Base-by-base conservation (phyloP, 2,329 filamentous ascomycete genomes). In the Penicillium sp. region DNA sequence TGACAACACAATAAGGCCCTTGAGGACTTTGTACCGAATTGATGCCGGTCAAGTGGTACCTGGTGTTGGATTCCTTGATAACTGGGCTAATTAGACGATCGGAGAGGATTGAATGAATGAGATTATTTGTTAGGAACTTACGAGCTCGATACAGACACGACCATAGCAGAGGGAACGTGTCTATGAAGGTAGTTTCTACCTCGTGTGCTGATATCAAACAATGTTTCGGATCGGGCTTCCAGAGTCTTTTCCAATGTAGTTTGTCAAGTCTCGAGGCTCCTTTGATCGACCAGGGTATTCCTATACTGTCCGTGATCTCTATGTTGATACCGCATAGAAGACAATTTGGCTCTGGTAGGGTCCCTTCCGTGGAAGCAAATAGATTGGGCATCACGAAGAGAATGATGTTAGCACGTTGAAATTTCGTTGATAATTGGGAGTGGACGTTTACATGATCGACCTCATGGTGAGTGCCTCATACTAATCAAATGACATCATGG, bases 141-240 rank as follows among this genome's bases (percentile, higher is more conserved):
- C 46, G 55, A n/a, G 55, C 53, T 48, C 53, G 55, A 53, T 34
- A 55, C n/a, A 50, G 34, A 40, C 27, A 48, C 31, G 40, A 48
- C 45, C 55, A 55, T 44, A 55, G 24, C 7, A 4, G 32, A 24
- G 48, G 55, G 14, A 39, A 50, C n/a, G 45, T 50, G 7, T n/a
- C 7, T 6, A 53, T 18, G n/a, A 39, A 16, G 29, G 21, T 24
- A 1, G 50, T 18, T 38, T 55, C 55, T 11, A 45, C 42, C 21
- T 58, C 39, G 22, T 18, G 13, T n/a, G 53, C 49, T 22, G 53
- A 40, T 22, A 58, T 42, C 32, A 55, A 50, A 16, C 53, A 39
- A 50, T 58, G 48, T 8, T 45, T 18, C 5, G n/a, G 32, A 10
- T 11, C 24, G 27, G n/a, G 13, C 5, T 38, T 46, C 42, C n/a